phyloP scores from a whole-genome alignment of 148 eudicot species.

The Fagopyrum homotropicum region DNA sequence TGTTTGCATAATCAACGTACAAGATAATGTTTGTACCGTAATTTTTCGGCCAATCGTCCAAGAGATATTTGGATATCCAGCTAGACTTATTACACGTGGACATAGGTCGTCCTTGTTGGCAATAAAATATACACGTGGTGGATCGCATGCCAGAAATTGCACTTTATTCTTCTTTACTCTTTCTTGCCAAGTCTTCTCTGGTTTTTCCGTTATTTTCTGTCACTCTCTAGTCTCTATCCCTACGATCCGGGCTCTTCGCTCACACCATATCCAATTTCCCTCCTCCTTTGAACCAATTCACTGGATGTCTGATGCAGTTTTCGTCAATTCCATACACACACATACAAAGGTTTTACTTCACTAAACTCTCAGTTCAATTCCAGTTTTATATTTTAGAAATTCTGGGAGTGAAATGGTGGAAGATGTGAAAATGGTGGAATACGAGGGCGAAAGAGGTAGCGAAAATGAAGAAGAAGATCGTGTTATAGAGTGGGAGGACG shows the following conservation, averaged over 20 bases:
- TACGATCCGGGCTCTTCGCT: background rate
- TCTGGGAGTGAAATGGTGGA: conserved; percentile 16
- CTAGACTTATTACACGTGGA: background rate
- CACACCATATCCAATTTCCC: background rate
- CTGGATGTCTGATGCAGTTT: background rate
- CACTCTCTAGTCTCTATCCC: background rate
- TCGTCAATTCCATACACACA: background rate
- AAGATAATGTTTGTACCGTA: no score
- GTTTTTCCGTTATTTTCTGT: background rate
- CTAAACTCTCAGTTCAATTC: background rate
- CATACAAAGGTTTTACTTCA: background rate
- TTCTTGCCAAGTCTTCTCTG: background rate
- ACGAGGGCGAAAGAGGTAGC: conserved; percentile 9
- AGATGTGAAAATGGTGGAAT: conserved; percentile 26
- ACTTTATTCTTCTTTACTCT: conserved; percentile 1
- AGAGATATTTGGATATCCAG: background rate
- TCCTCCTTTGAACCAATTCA: background rate
- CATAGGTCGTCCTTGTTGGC: background rate
- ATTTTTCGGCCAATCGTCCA: no score
- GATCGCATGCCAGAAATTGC: background rate
- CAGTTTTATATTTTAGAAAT: background rate
- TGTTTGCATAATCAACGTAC: no score
- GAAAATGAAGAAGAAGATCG: conserved; percentile 22
- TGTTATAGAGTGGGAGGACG: conserved; percentile 49
- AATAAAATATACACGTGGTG: background rate